Conservation (phyloP, 164 flowering plant species). For the Nymphaea thermarum region DNA sequence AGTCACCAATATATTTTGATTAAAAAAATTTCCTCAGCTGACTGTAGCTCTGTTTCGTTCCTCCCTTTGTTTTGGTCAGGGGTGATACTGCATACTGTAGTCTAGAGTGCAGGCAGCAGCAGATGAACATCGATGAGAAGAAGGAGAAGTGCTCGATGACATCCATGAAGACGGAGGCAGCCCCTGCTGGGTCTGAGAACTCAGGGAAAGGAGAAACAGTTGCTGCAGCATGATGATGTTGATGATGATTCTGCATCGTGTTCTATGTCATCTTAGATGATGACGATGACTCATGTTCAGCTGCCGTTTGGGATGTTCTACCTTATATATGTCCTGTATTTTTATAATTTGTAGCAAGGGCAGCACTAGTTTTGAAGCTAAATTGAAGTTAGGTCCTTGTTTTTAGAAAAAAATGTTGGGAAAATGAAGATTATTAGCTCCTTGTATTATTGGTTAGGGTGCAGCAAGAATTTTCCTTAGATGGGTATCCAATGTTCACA, state of each 20-base stretch:
- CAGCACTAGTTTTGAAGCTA: neutral
- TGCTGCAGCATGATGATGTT: slow-evolving; percentile 14
- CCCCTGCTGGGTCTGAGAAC: slow-evolving; percentile 13
- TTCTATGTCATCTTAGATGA: too few relatives aligned
- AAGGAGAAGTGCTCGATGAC: slow-evolving; percentile 36
- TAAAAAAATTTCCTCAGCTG: too few relatives aligned
- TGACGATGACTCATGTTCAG: neutral
- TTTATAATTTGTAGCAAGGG: neutral
- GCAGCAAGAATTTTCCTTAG: neutral
- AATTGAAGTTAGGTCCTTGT: neutral
- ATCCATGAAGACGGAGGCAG: slow-evolving; percentile 20
- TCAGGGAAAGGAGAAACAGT: slow-evolving; percentile 25
- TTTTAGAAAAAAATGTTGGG: too few relatives aligned
- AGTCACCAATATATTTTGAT: too few relatives aligned
- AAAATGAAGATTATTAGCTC: too few relatives aligned
- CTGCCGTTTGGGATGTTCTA: neutral
- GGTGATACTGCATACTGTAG: slow-evolving; percentile 63
- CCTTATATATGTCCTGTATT: neutral
- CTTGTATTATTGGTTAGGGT: neutral
- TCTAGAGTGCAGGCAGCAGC: slow-evolving; percentile 51
- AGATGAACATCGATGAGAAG: slow-evolving; percentile 47
- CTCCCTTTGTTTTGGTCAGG: slow-evolving; percentile 12
- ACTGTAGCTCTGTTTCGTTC: too few relatives aligned
- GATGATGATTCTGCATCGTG: too few relatives aligned
- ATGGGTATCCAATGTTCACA: neutral